Conservation (phyloP, 2,329 filamentous ascomycete species). For the Talaromyces islandicus region DNA sequence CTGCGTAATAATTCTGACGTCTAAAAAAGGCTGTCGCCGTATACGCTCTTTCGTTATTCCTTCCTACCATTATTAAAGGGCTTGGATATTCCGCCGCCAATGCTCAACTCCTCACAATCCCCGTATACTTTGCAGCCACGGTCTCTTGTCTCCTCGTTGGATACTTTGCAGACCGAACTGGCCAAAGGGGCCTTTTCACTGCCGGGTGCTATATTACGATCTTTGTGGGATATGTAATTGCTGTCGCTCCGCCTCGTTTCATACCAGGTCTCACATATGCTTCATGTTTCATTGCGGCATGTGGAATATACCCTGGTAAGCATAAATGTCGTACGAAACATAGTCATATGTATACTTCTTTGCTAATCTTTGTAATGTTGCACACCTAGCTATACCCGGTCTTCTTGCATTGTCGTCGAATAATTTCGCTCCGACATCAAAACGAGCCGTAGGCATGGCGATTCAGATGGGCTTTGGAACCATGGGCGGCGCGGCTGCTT, state of each 20-base stretch:
- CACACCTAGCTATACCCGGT: not conserved
- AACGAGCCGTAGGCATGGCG: slow-evolving; percentile 1
- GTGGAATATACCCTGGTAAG: slow-evolving; percentile 1
- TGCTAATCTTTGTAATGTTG: not conserved
- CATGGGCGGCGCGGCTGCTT: not conserved
- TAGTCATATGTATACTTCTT: not conserved
- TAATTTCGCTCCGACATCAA: not conserved
- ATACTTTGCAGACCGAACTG: slow-evolving; percentile 14
- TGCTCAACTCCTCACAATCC: slow-evolving; percentile 39
- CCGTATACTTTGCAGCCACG: slow-evolving; percentile 17
- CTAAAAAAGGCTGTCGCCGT: not conserved
- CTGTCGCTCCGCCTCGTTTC: not conserved
- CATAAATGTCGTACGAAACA: not conserved
- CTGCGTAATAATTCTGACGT: not conserved
- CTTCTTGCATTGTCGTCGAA: slow-evolving; percentile 1
- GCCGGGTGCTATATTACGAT: not conserved
- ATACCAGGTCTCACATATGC: slow-evolving; percentile 5
- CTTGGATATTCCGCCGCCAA: slow-evolving; percentile 37
- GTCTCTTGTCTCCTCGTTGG: slow-evolving; percentile 14
- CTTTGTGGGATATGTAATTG: not conserved
- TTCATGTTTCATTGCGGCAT: not conserved
- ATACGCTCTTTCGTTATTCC: slow-evolving; percentile 22
- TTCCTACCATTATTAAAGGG: slow-evolving; percentile 36
- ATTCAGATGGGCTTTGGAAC: slow-evolving; percentile 4
- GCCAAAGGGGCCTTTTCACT: not conserved